Evolutionary conservation across 2,329 filamentous ascomycete genomes (phyloP), one percentile per base, ranked within the genome.

Genomic region (Sporothrix brunneoviolacea): DNA sequence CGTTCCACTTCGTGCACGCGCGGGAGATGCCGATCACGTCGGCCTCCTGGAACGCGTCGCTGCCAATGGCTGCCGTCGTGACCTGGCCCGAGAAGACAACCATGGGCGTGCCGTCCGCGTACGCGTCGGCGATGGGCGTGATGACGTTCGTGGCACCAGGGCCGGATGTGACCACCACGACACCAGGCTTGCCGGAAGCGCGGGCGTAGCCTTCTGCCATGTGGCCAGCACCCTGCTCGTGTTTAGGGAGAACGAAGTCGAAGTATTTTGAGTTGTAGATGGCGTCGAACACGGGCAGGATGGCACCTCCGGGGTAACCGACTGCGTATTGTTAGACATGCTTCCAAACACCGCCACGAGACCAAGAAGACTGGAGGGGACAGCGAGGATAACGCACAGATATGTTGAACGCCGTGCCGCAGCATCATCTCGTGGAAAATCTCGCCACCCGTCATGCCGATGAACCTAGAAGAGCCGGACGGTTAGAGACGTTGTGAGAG

Each of bases 361-460:
- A n/a, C n/a, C n/a, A n/a, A n/a, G n/a, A n/a, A n/a, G n/a, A n/a
- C n/a, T n/a, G n/a, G n/a, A n/a, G n/a, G n/a, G n/a, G n/a, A n/a
- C n/a, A n/a, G n/a, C n/a, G n/a, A n/a, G n/a, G n/a, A n/a, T n/a
- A n/a, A 84, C 88, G 65, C 77, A 95, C 89, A 97, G 64, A 97
- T 80, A 68, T 96, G 89, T 74, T 96, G 93, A 51, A 98, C 91
- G 60, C 77, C 80, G 61, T 91, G 87, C 64, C 91, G 80, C 55
- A 95, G 77, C 91, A 98, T 96, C 91, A 97, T 97, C 72, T 97
- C 91, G 69, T 97, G 91, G 70, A 97, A 95, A 61, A 97, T 96
- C 70, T 96, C 85, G 65, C 93, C 93, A 65, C 93, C 91, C 44
- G 83, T 95, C 77, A 91, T 91, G 57, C 91, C 91, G 64, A 97